Percentiles rank a stretch among this genome's conserved stretches.
Evolutionary conservation across 164 flowering plant genomes (phyloP).

Genomic region (Vitis rotundifolia): DNA sequence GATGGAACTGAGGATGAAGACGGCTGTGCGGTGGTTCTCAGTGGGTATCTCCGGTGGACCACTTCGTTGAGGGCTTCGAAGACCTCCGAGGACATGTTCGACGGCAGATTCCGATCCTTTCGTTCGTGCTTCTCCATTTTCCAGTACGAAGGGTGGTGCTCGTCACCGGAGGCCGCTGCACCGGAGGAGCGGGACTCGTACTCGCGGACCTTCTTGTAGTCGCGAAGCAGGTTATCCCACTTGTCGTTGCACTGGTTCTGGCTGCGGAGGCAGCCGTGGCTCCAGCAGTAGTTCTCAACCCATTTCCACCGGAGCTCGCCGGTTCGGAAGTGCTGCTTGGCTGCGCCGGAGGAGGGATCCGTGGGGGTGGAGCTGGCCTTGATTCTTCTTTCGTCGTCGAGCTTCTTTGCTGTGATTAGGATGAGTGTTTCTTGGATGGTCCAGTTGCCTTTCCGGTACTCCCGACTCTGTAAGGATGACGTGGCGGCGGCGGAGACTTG

Average conservation of each 20-base stretch:
- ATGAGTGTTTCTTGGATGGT: slow-evolving; percentile 37
- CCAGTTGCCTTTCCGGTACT: slow-evolving; percentile 45
- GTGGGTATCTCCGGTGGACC: slow-evolving; percentile 16
- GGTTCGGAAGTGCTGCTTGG: slow-evolving; percentile 3
- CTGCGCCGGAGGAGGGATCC: slow-evolving; percentile 3
- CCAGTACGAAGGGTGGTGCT: slow-evolving; percentile 27
- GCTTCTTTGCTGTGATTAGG: slow-evolving; percentile 38
- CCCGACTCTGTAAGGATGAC: slow-evolving; percentile 18
- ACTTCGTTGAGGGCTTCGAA: slow-evolving; percentile 35
- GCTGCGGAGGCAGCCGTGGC: slow-evolving; percentile 35
- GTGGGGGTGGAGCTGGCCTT: slow-evolving; percentile 7
- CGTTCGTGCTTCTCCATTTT: slow-evolving; percentile 37
- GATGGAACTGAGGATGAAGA: neutral
- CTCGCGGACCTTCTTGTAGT: slow-evolving; percentile 47
- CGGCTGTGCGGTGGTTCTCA: neutral
- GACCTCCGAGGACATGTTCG: slow-evolving; percentile 32
- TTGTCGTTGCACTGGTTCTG: slow-evolving; percentile 54
- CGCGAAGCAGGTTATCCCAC: slow-evolving; percentile 48
- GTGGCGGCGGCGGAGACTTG: slow-evolving; percentile 1
- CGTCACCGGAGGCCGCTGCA: neutral
- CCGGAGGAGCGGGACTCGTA: slow-evolving; percentile 19
- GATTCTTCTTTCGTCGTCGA: slow-evolving; percentile 35
- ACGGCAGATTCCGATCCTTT: slow-evolving; percentile 35
- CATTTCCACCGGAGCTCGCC: slow-evolving; percentile 51
- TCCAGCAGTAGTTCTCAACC: slow-evolving; percentile 51